Evolutionary conservation across 2,329 filamentous ascomycete genomes (phyloP).

Genomic region (Aspergillus fumigatiaffinis): DNA sequence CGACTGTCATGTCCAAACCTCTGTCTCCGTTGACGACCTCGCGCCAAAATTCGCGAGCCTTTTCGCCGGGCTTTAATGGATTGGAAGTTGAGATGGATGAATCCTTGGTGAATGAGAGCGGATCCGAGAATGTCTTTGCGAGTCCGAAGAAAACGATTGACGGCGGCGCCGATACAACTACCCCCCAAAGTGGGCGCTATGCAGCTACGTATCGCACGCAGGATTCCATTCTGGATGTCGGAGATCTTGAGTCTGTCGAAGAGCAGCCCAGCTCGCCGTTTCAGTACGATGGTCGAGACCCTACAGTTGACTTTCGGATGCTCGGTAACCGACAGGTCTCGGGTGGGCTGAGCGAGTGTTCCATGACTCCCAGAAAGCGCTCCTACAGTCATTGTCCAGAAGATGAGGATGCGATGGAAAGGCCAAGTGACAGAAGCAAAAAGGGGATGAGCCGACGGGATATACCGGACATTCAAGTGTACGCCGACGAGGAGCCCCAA

Average conservation of each 20-base stretch:
- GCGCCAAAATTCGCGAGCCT: slow-evolving; percentile 38
- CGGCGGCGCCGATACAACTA: slow-evolving; percentile 10
- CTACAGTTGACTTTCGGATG: slow-evolving; percentile 30
- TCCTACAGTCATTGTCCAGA: slow-evolving; percentile 20
- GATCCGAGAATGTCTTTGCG: slow-evolving; percentile 20
- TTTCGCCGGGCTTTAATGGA: slow-evolving; percentile 22
- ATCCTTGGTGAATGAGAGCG: slow-evolving; percentile 13
- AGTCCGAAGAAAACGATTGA: slow-evolving; percentile 26
- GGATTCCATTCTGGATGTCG: slow-evolving; percentile 15
- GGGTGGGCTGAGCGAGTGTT: slow-evolving; percentile 6
- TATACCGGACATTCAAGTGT: slow-evolving; percentile 21
- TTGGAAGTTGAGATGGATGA: slow-evolving; percentile 14
- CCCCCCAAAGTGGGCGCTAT: slow-evolving; percentile 9
- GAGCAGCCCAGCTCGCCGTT: slow-evolving; percentile 37
- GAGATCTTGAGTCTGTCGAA: slow-evolving; percentile 19
- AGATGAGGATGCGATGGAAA: slow-evolving; percentile 6
- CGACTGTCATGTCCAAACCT: slow-evolving; percentile 35
- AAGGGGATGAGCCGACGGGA: slow-evolving; percentile 23
- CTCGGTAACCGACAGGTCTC: slow-evolving; percentile 14
- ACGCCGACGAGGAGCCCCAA: slow-evolving; percentile 25
- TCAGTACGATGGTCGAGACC: slow-evolving; percentile 28
- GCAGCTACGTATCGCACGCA: slow-evolving; percentile 15
- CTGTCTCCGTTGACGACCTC: slow-evolving; percentile 40
- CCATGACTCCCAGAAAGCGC: slow-evolving; percentile 19
- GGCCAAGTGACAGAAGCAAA: slow-evolving; percentile 20